Conservation (phyloP, 108 stramenopile genomes). For the Cyclotella cryptica region DNA sequence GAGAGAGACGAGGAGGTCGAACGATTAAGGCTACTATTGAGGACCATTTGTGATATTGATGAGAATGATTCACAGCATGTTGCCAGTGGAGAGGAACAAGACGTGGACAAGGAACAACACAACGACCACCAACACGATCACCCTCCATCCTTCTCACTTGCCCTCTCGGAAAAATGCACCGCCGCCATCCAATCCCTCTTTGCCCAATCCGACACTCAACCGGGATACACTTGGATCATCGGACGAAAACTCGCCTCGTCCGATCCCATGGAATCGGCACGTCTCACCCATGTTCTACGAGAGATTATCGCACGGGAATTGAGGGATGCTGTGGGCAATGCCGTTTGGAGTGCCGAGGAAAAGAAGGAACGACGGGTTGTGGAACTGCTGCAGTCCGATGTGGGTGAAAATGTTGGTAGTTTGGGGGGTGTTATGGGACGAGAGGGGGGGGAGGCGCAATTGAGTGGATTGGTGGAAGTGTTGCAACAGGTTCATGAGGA, state of each 20-base stretch:
- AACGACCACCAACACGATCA: not conserved
- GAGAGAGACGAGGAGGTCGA: slow-evolving; percentile 35
- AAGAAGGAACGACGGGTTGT: slow-evolving; percentile 40
- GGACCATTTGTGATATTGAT: slow-evolving; percentile 14
- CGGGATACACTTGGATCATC: slow-evolving; percentile 49
- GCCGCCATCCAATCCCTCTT: slow-evolving; percentile 21
- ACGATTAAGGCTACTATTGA: slow-evolving; percentile 17
- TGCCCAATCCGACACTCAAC: slow-evolving; percentile 30
- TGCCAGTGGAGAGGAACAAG: too few relatives aligned
- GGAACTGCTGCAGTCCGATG: slow-evolving; percentile 22
- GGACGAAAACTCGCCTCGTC: slow-evolving; percentile 39
- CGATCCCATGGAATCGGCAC: slow-evolving; percentile 40
- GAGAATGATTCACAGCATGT: too few relatives aligned
- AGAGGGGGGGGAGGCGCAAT: slow-evolving; percentile 4
- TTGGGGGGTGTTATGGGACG: not conserved
- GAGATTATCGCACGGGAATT: slow-evolving; percentile 26
- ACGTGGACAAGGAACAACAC: slow-evolving; percentile 14
- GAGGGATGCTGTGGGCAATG: slow-evolving; percentile 38
- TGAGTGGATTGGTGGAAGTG: slow-evolving; percentile 45
- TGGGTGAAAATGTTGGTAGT: not conserved
- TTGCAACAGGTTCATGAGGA: slow-evolving; percentile 43
- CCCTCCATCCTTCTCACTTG: slow-evolving; percentile 18
- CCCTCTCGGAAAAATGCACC: slow-evolving; percentile 39
- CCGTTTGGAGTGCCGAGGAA: slow-evolving; percentile 33
- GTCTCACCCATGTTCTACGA: slow-evolving; percentile 24